Evolutionary conservation across 2,329 filamentous ascomycete genomes (phyloP).

Genomic region (Hirsutella rhossiliensis): DNA sequence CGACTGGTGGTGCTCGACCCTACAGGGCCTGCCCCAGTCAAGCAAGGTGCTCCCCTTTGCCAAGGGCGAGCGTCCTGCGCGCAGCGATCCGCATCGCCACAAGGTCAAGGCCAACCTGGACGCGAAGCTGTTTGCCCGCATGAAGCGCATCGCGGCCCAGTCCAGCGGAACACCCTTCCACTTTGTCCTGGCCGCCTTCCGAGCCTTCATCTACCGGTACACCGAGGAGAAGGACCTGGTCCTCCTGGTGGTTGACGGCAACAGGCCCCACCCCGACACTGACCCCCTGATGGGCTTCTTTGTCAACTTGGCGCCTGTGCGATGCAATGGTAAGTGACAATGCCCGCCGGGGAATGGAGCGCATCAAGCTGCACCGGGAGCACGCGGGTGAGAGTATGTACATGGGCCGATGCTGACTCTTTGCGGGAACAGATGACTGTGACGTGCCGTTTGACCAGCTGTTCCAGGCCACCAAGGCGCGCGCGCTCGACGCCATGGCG

Average conservation of each 20-base stretch:
- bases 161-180: conserved; percentile 11
- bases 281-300: conserved; percentile 13
- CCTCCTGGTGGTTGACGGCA: conserved; percentile 13
- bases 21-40: conserved; percentile 8
- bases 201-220: conserved; percentile 13
- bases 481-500: conserved; percentile 10
- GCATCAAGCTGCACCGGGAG: too few relatives aligned
- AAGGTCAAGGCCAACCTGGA: conserved; percentile 10
- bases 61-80: conserved; percentile 8
- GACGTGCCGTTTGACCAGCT: conserved; percentile 11
- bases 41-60: conserved; percentile 12
- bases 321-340: conserved; percentile 9
- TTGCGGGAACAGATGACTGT: conserved; percentile 6
- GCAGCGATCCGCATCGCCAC: conserved; percentile 8
- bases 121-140: conserved; percentile 10
- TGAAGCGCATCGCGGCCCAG: conserved; percentile 13
- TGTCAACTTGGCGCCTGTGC: conserved; percentile 12
- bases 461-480: conserved; percentile 10
- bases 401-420: background rate
- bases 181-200: conserved; percentile 13
- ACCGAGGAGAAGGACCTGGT: conserved; percentile 12
- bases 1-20: conserved; percentile 11
- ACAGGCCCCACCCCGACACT: conserved; percentile 11
- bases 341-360: too few relatives aligned
- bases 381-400: too few relatives aligned